Conservation (phyloP, 768 basidiomycete genomes). For the Calocybe gangraenosa region DNA sequence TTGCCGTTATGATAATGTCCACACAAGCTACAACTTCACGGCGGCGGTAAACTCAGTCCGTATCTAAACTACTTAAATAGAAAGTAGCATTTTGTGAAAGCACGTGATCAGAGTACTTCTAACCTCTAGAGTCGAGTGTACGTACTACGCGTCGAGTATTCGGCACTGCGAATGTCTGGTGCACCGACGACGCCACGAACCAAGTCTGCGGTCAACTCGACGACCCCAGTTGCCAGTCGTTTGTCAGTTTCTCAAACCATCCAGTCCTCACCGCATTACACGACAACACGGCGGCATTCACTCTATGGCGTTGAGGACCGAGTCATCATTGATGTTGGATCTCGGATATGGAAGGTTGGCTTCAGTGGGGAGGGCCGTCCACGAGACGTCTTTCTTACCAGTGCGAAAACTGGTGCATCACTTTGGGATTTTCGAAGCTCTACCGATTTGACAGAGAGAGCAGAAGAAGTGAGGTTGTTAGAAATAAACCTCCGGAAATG, state of each 20-base stretch:
- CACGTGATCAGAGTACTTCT: no score
- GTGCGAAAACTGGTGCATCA: slow-evolving; percentile 33
- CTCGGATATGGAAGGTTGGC: slow-evolving; percentile 93
- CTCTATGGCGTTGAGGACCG: slow-evolving; percentile 97
- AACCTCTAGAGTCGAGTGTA: no score
- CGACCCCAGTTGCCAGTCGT: slow-evolving; percentile 57
- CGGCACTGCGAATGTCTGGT: slow-evolving; percentile 23
- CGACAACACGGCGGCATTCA: slow-evolving; percentile 84
- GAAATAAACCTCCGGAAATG: slow-evolving; percentile 65
- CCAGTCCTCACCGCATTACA: slow-evolving; percentile 78
- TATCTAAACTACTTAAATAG: no score
- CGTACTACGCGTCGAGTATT: no score
- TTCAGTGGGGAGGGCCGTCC: slow-evolving; percentile 95
- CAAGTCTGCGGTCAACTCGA: slow-evolving; percentile 32
- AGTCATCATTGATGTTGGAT: slow-evolving; percentile 92
- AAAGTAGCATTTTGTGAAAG: no score
- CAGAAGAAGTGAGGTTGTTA: slow-evolving; percentile 72
- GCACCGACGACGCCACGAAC: slow-evolving; percentile 37
- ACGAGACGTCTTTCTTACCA: slow-evolving; percentile 76
- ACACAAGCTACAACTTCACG: slow-evolving; percentile 29
- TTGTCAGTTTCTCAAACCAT: slow-evolving; percentile 41
- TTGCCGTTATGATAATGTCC: slow-evolving; percentile 60
- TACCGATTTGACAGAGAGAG: slow-evolving; percentile 47
- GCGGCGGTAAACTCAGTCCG: no score
- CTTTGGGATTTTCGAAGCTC: slow-evolving; percentile 64